Percentiles rank a stretch among this genome's conserved stretches.
Conservation (phyloP, 768 basidiomycete genomes). For the Lyophyllum semitale region DNA sequence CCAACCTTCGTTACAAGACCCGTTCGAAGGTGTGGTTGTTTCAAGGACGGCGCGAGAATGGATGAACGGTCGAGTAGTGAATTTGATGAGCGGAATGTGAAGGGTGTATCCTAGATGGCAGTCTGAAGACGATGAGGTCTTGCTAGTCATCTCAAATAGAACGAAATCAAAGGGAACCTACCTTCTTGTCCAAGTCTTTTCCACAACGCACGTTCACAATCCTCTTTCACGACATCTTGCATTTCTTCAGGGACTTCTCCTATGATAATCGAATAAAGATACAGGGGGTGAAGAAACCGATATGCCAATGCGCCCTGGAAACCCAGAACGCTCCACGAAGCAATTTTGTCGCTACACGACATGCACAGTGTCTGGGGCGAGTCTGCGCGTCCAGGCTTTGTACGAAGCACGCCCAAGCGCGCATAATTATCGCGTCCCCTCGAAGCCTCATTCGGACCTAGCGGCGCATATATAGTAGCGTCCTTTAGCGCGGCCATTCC, state of each 20-base stretch:
- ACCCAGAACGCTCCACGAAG: slow-evolving; percentile 81
- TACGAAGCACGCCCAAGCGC: slow-evolving; percentile 76
- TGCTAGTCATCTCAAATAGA: background rate
- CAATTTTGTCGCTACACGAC: slow-evolving; percentile 96
- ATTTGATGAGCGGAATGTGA: slow-evolving; percentile 51
- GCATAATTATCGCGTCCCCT: slow-evolving; percentile 84
- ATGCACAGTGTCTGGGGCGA: slow-evolving; percentile 80
- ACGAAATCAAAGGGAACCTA: slow-evolving; percentile 21
- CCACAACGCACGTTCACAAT: slow-evolving; percentile 73
- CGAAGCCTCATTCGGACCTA: slow-evolving; percentile 43
- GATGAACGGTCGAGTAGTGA: slow-evolving; percentile 61
- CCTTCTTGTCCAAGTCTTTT: slow-evolving; percentile 50
- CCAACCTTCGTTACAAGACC: slow-evolving; percentile 75
- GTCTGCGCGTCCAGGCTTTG: slow-evolving; percentile 93
- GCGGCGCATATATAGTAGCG: slow-evolving; percentile 32
- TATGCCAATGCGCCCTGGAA: slow-evolving; percentile 82
- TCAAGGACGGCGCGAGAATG: slow-evolving; percentile 50
- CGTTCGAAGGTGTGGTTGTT: slow-evolving; percentile 25
- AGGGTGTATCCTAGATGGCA: slow-evolving; percentile 49
- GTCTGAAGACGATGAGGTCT: slow-evolving; percentile 28
- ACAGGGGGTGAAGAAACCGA: slow-evolving; percentile 57
- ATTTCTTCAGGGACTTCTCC: slow-evolving; percentile 61
- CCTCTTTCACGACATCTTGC: slow-evolving; percentile 44
- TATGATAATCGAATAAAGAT: slow-evolving; percentile 65
- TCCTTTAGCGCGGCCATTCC: slow-evolving; percentile 73